Evolutionary conservation across 2,329 filamentous ascomycete genomes (phyloP).

Genomic region (Colletotrichum melonis): DNA sequence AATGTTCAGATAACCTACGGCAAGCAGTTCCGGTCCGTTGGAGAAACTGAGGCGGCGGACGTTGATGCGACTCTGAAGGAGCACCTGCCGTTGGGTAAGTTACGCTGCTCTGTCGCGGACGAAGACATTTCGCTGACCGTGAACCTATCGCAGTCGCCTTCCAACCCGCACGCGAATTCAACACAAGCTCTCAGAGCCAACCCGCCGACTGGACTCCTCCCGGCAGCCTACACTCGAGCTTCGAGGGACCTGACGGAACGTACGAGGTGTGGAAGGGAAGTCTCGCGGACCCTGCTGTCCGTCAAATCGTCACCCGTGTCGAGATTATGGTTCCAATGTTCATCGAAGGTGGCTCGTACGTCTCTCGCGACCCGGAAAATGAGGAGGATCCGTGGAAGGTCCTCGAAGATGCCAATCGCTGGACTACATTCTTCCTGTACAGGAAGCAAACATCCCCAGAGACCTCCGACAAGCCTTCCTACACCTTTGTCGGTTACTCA

Average conservation of each 20-base stretch:
- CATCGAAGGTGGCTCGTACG: constrained; percentile 90
- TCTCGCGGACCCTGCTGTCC: constrained; percentile 76
- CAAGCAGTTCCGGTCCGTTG: constrained; percentile 76
- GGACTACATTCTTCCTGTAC: constrained; percentile 92
- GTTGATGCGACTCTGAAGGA: constrained; percentile 71
- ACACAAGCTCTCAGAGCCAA: constrained; percentile 55
- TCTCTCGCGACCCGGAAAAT: constrained; percentile 61
- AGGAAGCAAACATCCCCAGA: constrained; percentile 65
- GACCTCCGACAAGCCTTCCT: constrained; percentile 64
- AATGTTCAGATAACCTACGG: constrained; percentile 77
- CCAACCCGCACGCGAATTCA: constrained; percentile 70
- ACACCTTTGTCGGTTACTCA: constrained; percentile 88
- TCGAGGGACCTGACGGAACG: constrained; percentile 69
- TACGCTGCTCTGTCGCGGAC: constrained; percentile 1
- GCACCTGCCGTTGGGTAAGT: constrained; percentile 75
- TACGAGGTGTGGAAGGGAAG: constrained; percentile 90
- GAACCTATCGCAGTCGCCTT: constrained; percentile 68
- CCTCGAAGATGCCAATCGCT: constrained; percentile 76
- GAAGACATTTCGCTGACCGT: background rate
- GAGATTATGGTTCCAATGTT: constrained; percentile 88
- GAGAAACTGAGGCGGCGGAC: constrained; percentile 76
- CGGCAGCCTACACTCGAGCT: constrained; percentile 75
- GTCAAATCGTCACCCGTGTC: constrained; percentile 80
- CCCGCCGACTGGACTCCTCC: constrained; percentile 74
- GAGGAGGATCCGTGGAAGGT: constrained; percentile 45